Conservation (phyloP, 2,329 filamentous ascomycete genomes). For the Torrubiellomyces zombiae region DNA sequence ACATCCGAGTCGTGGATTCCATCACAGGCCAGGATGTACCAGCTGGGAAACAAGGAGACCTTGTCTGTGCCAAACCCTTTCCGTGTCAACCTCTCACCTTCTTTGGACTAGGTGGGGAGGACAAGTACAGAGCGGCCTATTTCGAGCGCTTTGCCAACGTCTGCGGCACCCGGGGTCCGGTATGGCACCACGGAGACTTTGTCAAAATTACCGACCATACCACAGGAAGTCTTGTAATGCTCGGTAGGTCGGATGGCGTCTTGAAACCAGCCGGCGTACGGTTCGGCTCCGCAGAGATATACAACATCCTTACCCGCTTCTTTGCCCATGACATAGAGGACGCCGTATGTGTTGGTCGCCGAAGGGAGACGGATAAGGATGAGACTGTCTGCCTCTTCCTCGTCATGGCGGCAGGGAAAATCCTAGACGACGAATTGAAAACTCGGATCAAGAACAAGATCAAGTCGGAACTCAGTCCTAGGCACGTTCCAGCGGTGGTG, state of each 20-base stretch:
- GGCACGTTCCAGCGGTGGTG: slow-evolving; percentile 75
- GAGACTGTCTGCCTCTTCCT: slow-evolving; percentile 83
- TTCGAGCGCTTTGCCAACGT: slow-evolving; percentile 60
- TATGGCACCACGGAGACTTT: slow-evolving; percentile 96
- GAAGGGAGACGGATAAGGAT: slow-evolving; percentile 54
- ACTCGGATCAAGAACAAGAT: slow-evolving; percentile 50
- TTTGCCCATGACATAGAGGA: slow-evolving; percentile 69
- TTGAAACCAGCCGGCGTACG: slow-evolving; percentile 83
- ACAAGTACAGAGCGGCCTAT: slow-evolving; percentile 71
- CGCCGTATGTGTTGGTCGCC: slow-evolving; percentile 69
- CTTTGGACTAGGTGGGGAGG: slow-evolving; percentile 48
- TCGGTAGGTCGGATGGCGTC: slow-evolving; percentile 82
- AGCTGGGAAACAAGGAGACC: slow-evolving; percentile 60
- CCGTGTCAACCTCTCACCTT: slow-evolving; percentile 84
- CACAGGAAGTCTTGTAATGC: slow-evolving; percentile 73
- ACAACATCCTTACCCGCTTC: slow-evolving; percentile 77
- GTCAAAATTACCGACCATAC: slow-evolving; percentile 46
- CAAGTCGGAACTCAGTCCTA: slow-evolving; percentile 62
- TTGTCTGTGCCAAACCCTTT: slow-evolving; percentile 76
- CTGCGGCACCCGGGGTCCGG: slow-evolving; percentile 20
- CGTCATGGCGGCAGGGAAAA: slow-evolving; percentile 46
- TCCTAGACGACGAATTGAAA: slow-evolving; percentile 43
- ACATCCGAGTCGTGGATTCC: slow-evolving; percentile 45
- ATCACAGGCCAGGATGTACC: slow-evolving; percentile 36
- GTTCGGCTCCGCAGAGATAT: slow-evolving; percentile 90